Evolutionary conservation across 805 yeast genomes (phyloP).

Genomic region (Brettanomyces anomalus): DNA sequence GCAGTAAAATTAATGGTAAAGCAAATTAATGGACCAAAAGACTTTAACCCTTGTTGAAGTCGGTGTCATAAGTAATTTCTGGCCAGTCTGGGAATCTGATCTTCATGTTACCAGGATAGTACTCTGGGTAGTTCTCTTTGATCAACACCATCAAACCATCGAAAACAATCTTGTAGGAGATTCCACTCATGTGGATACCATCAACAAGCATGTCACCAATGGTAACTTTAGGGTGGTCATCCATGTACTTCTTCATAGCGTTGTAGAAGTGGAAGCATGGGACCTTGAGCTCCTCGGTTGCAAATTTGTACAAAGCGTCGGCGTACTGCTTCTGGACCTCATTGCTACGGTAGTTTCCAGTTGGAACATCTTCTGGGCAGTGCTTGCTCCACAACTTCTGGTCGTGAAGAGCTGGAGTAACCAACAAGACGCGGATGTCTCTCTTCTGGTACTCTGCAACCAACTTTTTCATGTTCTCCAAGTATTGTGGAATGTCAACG

Average conservation of each 20-base stretch:
- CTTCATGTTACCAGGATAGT: conserved; percentile 12
- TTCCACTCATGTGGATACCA: conserved; percentile 37
- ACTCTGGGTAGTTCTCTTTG: conserved; percentile 24
- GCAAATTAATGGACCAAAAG: too few species aligned
- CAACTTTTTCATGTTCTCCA: conserved; percentile 37
- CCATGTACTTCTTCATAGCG: conserved; percentile 13
- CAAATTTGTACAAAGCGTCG: conserved; percentile 38
- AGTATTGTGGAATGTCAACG: conserved; percentile 44
- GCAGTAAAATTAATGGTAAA: too few species aligned
- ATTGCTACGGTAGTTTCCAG: conserved; percentile 38
- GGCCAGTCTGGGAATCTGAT: conserved; percentile 18
- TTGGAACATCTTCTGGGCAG: conserved; percentile 25
- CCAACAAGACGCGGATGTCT: conserved; percentile 43
- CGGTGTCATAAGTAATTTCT: conserved; percentile 3
- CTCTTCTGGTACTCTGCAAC: conserved; percentile 30
- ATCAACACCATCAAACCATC: conserved; percentile 25
- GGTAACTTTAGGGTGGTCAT: conserved; percentile 19
- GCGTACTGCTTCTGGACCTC: conserved; percentile 40
- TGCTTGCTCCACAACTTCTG: conserved; percentile 29
- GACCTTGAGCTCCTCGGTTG: conserved; percentile 31
- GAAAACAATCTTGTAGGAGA: conserved; percentile 30
- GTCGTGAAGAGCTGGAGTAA: conserved; percentile 58
- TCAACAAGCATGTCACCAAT: conserved; percentile 25
- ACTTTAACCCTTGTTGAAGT: neutral
- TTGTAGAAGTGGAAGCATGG: conserved; percentile 52